Evolutionary conservation across 768 basidiomycete genomes (phyloP), one percentile per base, ranked within the genome.

Genomic region (Rhizopogon rudus): DNA sequence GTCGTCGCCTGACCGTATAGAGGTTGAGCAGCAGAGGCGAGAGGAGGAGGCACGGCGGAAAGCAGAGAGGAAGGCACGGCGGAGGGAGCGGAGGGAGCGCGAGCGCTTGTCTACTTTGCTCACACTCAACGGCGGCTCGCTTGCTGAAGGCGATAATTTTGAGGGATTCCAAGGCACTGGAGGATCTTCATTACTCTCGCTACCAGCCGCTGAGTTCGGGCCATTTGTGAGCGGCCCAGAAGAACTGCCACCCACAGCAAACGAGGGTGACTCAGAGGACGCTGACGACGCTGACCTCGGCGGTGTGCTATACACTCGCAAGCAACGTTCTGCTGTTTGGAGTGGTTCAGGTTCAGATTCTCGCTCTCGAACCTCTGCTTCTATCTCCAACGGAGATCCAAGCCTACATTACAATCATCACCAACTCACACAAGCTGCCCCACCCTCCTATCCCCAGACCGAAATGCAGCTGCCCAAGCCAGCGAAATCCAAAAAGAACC

Each of bases 141-240:
- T 20, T 6, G 54, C 49, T 14, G 64, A 67, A 13, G 66, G 68
- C 5, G 76, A 70, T 5, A 73, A 75, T 12, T 87, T 89, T 56
- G 85, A 88, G 61, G 86, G 84, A 0, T 87, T 87, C 68, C 85
- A 80, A 57, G 86, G 84, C 6, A 78, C 81, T 57, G 77, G 71
- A 1, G 58, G 54, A 33, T 61, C 54, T 40, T 17, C 5, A 3
- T 8, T 33, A 2, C 17, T 41, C 10, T 29, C 57, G 29, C 29
- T 41, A 4, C 44, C 10, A 22, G 44, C 44, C 4, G 31, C 40
- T 44, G 70, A 71, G 5, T 68, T 66, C 53, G 65, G 63, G 17
- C 66, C 70, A 2, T 74, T 67, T 55, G 59, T 58, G 13, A 57
- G 63, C 8, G 58, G 52, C 25, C 48, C 57, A 46, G 57, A 57